Evolutionary conservation across 371 early-diverging fungal genomes (phyloP), one percentile per base, ranked within the genome.

Genomic region (Mortierella polycephala): DNA sequence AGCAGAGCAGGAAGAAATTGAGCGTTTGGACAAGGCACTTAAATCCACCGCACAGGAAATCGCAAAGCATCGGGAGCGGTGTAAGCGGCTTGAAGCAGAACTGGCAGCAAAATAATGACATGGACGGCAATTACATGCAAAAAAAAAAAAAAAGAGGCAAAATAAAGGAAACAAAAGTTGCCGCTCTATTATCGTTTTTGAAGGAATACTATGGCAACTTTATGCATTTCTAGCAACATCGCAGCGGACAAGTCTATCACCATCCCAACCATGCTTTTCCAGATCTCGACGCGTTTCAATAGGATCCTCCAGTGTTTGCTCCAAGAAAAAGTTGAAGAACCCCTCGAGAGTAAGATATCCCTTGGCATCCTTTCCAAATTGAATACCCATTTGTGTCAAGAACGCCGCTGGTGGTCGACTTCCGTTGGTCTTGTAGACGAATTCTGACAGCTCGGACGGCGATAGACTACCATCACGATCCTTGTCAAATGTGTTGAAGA

Each of bases 201-300:
- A 7, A 47, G 21, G 16, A 59, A 46, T 44, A 51, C n/a, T 44
- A 37, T 46, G 56, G 44, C 30, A 1, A 39, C 5, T 10, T 45
- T 69, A 72, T 61, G 79, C 79, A 46, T 69, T 79, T 56, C 68
- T 64, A 63, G 79, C 73, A 61, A 72, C 57, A n/a, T 79, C 80
- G n/a, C 61, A 53, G 18, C 73, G 80, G 51, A 79, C 74, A 39
- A 79, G 50, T 41, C 80, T 73, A 44, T 79, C 80, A 2, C 84
- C 83, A 69, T 89, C 86, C 64, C 84, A 89, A 21, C 88, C 88
- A 69, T 89, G 89, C 49, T 84, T 86, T 54, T 75, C 74, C 49
- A 89, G 75, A 65, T 89, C 89, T 16, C 84, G 84, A 58, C 85
- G 79, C 1, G 89, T 89, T 71, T 89, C 89, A n/a, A 83, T 80